A percentile compares a stretch with the other conserved stretches of the same genome.
phyloP scores from a whole-genome alignment of 495 filamentous ascomycete species.

The Aspergillus cristatus region DNA sequence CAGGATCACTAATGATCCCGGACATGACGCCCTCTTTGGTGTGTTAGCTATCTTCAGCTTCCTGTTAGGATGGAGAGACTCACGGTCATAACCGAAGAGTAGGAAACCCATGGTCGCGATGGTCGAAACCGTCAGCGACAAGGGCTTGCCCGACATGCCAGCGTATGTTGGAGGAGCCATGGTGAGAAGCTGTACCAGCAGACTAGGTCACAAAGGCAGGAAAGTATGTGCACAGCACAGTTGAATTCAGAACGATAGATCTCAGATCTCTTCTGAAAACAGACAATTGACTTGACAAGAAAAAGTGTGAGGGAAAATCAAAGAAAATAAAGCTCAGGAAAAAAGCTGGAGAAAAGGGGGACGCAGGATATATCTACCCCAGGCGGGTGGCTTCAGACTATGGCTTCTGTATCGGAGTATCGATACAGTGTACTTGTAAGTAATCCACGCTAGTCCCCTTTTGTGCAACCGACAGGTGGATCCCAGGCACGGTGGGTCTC shows the following conservation, averaged over 20 bases:
- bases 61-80: background rate
- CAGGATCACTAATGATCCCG: slow-evolving; percentile 65
- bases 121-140: slow-evolving; percentile 54
- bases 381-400: background rate
- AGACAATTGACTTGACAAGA: slow-evolving; percentile 2
- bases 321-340: slow-evolving; percentile 3
- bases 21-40: slow-evolving; percentile 61
- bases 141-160: slow-evolving; percentile 55
- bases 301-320: slow-evolving; percentile 1
- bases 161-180: slow-evolving; percentile 42
- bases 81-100: slow-evolving; percentile 58
- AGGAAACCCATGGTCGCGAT: slow-evolving; percentile 67
- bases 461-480: slow-evolving; percentile 13
- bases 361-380: background rate
- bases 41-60: slow-evolving; percentile 6
- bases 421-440: no score
- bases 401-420: background rate
- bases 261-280: background rate
- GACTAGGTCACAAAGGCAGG: background rate
- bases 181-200: background rate
- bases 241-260: background rate
- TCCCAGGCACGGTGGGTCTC: no score
- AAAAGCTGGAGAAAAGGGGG: slow-evolving; percentile 9
- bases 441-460: no score
- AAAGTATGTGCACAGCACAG: background rate